A percentile compares a stretch with the other conserved stretches of the same genome.
Evolutionary conservation across 1,284 basidiomycete species (phyloP).

Genomic region (Tylopilus sp.): DNA sequence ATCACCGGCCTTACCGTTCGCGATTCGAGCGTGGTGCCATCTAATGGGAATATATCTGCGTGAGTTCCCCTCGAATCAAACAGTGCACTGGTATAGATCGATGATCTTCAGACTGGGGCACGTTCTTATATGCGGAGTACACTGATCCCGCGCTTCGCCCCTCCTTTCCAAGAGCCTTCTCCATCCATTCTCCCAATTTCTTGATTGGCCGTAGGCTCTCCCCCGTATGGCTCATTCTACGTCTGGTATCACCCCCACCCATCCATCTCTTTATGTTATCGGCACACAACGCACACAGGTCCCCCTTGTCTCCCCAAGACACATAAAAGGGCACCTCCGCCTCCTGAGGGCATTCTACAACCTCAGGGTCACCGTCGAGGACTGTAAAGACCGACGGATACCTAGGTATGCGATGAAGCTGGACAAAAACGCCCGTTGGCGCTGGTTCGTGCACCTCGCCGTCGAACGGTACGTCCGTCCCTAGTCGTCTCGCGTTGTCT

Average conservation of each 20-base stretch:
- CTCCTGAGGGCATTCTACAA: slow-evolving; percentile 30
- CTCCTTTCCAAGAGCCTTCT: neutral
- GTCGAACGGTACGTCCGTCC: slow-evolving; percentile 26
- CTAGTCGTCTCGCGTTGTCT: neutral
- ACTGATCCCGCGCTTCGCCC: slow-evolving; percentile 2
- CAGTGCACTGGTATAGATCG: slow-evolving; percentile 13
- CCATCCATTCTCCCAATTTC: neutral
- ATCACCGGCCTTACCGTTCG: slow-evolving; percentile 1
- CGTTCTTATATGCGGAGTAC: slow-evolving; percentile 9
- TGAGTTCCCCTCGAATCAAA: slow-evolving; percentile 2
- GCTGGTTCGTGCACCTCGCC: slow-evolving; percentile 31
- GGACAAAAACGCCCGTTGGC: slow-evolving; percentile 28
- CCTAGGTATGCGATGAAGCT: slow-evolving; percentile 24
- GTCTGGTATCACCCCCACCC: neutral
- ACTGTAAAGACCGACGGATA: slow-evolving; percentile 27
- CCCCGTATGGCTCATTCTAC: slow-evolving; percentile 4
- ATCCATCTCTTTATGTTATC: slow-evolving; percentile 12
- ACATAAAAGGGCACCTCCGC: slow-evolving; percentile 31
- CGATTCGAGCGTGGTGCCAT: neutral
- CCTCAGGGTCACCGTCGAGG: slow-evolving; percentile 25
- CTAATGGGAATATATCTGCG: neutral
- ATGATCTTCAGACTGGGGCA: neutral
- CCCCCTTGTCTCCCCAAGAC: slow-evolving; percentile 24
- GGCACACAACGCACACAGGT: slow-evolving; percentile 14
- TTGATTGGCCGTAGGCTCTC: neutral